Evolutionary conservation across 768 basidiomycete genomes (phyloP).

Genomic region (Pholiota conissans): DNA sequence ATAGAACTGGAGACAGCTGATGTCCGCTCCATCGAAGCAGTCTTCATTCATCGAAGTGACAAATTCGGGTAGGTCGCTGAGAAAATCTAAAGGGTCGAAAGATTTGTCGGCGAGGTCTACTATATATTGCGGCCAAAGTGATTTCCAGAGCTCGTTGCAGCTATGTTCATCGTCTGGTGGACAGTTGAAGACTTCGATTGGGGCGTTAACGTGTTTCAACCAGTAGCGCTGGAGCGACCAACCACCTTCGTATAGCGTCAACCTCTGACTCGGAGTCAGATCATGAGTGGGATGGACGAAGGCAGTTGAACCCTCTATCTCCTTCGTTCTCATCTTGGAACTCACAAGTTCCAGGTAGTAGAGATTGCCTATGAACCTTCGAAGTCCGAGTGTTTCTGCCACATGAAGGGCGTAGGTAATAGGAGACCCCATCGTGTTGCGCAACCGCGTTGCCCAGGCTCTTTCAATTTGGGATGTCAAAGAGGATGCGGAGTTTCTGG

Average conservation of each 20-base stretch:
- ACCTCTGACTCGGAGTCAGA: background rate
- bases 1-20: background rate
- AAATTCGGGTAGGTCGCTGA: background rate
- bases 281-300: background rate
- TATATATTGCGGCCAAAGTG: too few species aligned
- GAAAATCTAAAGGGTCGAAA: too few species aligned
- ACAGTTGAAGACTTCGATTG: too few species aligned
- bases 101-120: too few species aligned
- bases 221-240: constrained; percentile 8
- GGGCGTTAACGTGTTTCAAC: too few species aligned
- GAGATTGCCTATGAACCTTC: background rate
- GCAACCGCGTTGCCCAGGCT: background rate
- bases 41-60: background rate
- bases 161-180: too few species aligned
- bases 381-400: background rate
- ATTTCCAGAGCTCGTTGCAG: too few species aligned
- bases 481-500: background rate
- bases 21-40: background rate
- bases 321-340: background rate
- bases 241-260: background rate
- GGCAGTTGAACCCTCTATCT: background rate
- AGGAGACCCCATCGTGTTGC: background rate
- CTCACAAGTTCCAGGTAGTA: too few species aligned
- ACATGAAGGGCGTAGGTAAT: background rate
- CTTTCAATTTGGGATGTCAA: background rate